Evolutionary conservation across 2,329 filamentous ascomycete species (phyloP), one percentile per base, ranked within the genome.

Genomic region (Pestalotiopsis sp.): DNA sequence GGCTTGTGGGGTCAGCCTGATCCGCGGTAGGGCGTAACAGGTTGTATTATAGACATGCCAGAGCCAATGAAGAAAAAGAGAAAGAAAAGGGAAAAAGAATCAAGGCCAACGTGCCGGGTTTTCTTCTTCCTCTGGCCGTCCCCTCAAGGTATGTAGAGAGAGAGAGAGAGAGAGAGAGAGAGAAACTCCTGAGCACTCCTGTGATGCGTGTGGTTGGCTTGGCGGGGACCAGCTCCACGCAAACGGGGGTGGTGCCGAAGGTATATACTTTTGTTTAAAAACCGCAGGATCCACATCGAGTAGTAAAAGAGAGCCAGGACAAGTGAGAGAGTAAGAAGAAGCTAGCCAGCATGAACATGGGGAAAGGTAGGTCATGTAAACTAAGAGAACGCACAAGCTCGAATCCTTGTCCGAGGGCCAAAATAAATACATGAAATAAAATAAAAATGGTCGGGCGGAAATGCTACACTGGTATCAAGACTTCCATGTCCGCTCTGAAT

Each of bases 31-130:
- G 70, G 69, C 67, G 71, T 71, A 72, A 52, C 45, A n/a, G 71
- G 71, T 72, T 70, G 67, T 69, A 73, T 75, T 74, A 74, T 74
- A 76, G 69, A 66, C 70, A 74, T 72, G 66, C 73, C 45, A 52
- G 45, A 52, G 45, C 45, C 45, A 52, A 52, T 52, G 14, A 52
- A n/a, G 45, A 52, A 52, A 52, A 17, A 52, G 45, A n/a, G 20
- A 52, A 52, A 52, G 17, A n/a, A n/a, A 52, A 9, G 67, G 67
- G 66, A 62, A 20, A 23, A 36, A 14, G 25, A 49, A 23, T 23
- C 23, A 36, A 64, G 25, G 11, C 20, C 17, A n/a, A 52, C 14
- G 45, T 52, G 17, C 20, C 20, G 45, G 17, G 45, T n/a, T 13
- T 20, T 20, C 38, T 14, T 20, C 20, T 25, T 52, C 20, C 9